Evolutionary conservation across 108 stramenopile species (phyloP).

Genomic region (Skeletonema costatum): DNA sequence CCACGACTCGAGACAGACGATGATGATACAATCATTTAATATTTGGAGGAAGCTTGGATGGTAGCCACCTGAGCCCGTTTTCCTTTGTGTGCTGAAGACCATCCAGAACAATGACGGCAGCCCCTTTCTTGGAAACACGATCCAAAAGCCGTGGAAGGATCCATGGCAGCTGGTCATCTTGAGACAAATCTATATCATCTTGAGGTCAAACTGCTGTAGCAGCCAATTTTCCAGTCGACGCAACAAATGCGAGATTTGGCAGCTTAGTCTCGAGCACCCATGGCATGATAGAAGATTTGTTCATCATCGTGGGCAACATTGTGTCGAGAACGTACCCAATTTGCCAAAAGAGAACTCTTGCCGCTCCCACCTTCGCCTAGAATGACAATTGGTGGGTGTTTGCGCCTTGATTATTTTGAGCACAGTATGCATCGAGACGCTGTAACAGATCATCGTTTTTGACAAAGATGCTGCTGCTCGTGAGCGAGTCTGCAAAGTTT

Average conservation of each 20-base stretch:
- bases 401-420: not conserved
- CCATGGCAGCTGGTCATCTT: constrained; percentile 63
- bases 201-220: constrained; percentile 50
- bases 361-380: constrained; percentile 52
- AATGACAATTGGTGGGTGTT: constrained; percentile 30
- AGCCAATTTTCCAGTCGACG: constrained; percentile 45
- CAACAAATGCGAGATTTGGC: constrained; percentile 29
- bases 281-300: constrained; percentile 54
- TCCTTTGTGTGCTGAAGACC: constrained; percentile 58
- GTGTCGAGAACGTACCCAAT: constrained; percentile 38
- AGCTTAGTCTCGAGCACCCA: constrained; percentile 52
- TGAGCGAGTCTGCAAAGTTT: constrained; percentile 14
- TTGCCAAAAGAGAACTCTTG: constrained; percentile 59
- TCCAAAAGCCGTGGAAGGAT: constrained; percentile 70
- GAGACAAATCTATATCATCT: constrained; percentile 32
- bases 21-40: not conserved
- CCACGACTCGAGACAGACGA: not conserved
- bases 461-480: not conserved
- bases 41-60: not conserved
- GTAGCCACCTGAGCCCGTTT: constrained; percentile 17
- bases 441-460: not conserved
- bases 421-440: not conserved
- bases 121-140: constrained; percentile 61
- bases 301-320: not conserved
- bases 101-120: constrained; percentile 67